Evolutionary conservation across 805 yeast species (phyloP), one percentile per base, ranked within the genome.

Genomic region (Zygoascus biomembranicola): DNA sequence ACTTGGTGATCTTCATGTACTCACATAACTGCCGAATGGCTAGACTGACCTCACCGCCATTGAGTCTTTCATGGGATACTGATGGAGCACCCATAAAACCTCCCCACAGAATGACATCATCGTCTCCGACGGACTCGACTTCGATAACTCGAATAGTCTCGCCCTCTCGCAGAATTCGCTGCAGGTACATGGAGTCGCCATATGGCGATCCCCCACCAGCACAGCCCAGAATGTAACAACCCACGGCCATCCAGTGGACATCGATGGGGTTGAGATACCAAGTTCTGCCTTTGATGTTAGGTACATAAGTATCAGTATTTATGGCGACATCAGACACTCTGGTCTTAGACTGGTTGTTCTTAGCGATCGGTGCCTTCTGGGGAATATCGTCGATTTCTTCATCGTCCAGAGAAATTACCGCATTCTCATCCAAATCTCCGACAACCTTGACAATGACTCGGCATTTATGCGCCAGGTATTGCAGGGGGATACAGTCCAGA

Each of bases 161-260:
- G 8, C 78, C 79, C 2, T 57, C 49, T 44, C 71, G 55, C 18
- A 75, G 49, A 48, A 65, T 53, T 49, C 69, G 69, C 44, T 43
- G 45, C 41, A 76, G 61, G 55, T 58, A 72, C n/a, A 23, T 23
- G 28, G 28, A 23, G 28, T 23, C 28, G 6, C 28, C 64, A 60
- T 75, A 73, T 20, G 80, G 79, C 49, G 69, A 69, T 39, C 80
- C 80, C 28, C 80, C 80, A 13, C 80, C 80, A 2, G 79, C 80
- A 61, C 77, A 73, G 6, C 80, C 80, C 5, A 77, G 66, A 52
- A 76, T 73, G 57, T 76, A 76, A 28, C 72, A 62, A 14, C 80
- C 81, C 50, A 73, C 68, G 32, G 71, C 60, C 13, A 76, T 55
- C 53, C 68, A 69, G 37, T 75, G 78, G 47, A 66, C 56, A 61